Base-by-base conservation (phyloP, 2,329 filamentous ascomycete species). In the Claviceps purpurea region DNA sequence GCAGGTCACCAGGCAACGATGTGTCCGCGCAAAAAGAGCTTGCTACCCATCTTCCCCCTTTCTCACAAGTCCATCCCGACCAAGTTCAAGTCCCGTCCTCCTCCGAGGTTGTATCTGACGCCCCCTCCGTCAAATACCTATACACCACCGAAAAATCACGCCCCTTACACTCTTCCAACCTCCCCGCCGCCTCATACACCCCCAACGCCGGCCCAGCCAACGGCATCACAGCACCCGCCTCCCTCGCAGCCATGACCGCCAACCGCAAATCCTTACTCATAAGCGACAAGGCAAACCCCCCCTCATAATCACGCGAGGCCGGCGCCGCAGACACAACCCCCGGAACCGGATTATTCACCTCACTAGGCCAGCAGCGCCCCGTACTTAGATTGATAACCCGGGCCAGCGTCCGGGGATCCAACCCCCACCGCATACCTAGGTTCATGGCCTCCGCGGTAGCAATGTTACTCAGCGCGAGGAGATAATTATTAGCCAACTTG, bases 401-500 rank as follows among this genome's bases (percentile, higher is more conserved):
- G 0, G 88, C 86, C 2, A 98, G 76, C 7, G 81, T 82, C 60
- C 73, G 71, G 2, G 79, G 72, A 54, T 82, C 78, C 6, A 84
- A 68, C 0, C 81, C 81, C 69, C 75, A 79, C 54, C 68, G 70
- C 49, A 82, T 73, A n/a, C 80, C 80, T 22, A 84, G 66, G 60
- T 82, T 79, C 79, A 84, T 82, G 20, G 80, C 79, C 64, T 84
- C 81, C 4, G 79, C 78, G 2, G 79, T 81, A 4, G 78, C 80
- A 53, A 84, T 89, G 69, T 98, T 98, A 73, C 89, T 94, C 59
- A 97, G 82, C 4, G 90, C 91, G 3, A 98, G 75, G 30, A 97
- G 79, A 67, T 98, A 98, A 69, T 98, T 98, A 72, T 98, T 98
- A 50, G 91, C 90, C 37, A 98, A 76, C 71, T 98, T 98, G 41